Conservation (phyloP, 2,329 filamentous ascomycete genomes). For the Trichoderma endophyticum region DNA sequence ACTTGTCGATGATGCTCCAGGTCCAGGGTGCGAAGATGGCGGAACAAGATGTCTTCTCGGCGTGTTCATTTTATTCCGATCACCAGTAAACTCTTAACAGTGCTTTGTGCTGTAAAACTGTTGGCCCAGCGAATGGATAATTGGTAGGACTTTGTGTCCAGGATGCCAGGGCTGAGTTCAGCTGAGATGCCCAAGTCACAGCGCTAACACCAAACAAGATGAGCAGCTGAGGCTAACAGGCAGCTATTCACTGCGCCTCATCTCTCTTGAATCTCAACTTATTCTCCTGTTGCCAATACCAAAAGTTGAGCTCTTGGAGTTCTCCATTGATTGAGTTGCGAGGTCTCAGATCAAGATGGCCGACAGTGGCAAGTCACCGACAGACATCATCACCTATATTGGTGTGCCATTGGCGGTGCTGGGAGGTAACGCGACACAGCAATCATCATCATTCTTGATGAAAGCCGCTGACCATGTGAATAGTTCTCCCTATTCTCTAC, state of each 20-base stretch:
- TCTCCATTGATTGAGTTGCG: background rate
- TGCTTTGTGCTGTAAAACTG: background rate
- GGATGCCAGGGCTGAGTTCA: background rate
- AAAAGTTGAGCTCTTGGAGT: background rate
- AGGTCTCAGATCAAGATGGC: slow-evolving; percentile 21
- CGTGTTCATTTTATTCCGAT: background rate
- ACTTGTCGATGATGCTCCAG: background rate
- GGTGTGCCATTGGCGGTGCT: slow-evolving; percentile 58
- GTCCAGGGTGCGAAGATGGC: background rate
- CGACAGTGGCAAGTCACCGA: slow-evolving; percentile 36
- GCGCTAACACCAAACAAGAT: slow-evolving; percentile 5
- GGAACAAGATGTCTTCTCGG: background rate
- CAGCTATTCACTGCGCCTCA: background rate
- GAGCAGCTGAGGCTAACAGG: background rate
- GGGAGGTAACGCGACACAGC: slow-evolving; percentile 33
- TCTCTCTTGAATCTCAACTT: background rate
- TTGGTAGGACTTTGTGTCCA: background rate
- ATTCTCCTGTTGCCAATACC: background rate
- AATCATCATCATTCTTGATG: background rate
- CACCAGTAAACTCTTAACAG: fast-evolving
- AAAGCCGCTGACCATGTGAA: background rate
- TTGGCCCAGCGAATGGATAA: background rate
- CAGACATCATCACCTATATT: slow-evolving; percentile 55
- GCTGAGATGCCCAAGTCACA: slow-evolving; percentile 8
- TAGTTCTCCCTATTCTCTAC: slow-evolving; percentile 62